Percentiles rank a stretch among this genome's conserved stretches.
Conservation (phyloP, 2,329 filamentous ascomycete species). For the Macrophomina phaseolina region DNA sequence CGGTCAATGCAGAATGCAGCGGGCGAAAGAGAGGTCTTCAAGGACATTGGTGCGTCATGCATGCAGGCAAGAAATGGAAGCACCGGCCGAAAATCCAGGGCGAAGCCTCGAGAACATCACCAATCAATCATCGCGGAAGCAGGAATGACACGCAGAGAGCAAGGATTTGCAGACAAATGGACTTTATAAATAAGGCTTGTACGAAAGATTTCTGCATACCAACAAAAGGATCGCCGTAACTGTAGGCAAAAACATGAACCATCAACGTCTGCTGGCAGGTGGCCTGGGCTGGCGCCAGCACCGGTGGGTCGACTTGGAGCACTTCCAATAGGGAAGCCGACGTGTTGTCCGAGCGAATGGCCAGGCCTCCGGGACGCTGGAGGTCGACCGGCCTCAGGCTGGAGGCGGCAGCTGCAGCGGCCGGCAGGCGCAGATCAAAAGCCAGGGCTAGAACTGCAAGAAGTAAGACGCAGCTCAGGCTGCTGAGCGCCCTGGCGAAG, state of each 20-base stretch:
- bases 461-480: slow-evolving; percentile 19
- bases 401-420: neutral
- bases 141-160: slow-evolving; percentile 20
- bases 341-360: slow-evolving; percentile 20
- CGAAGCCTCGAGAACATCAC: neutral
- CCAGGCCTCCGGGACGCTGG: slow-evolving; percentile 6
- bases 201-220: slow-evolving; percentile 49
- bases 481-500: neutral
- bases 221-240: slow-evolving; percentile 76
- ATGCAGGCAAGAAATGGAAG: neutral
- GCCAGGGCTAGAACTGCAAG: slow-evolving; percentile 15
- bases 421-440: slow-evolving; percentile 14
- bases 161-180: slow-evolving; percentile 19
- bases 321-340: slow-evolving; percentile 58
- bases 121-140: slow-evolving; percentile 13
- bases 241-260: slow-evolving; percentile 72
- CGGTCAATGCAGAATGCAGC: slow-evolving; percentile 8
- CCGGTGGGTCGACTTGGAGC: slow-evolving; percentile 72
- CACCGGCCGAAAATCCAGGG: neutral
- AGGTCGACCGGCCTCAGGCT: neutral
- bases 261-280: slow-evolving; percentile 66
- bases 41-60: neutral
- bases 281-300: slow-evolving; percentile 55
- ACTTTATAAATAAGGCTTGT: slow-evolving; percentile 7
- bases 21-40: neutral